Percentiles rank a stretch among this genome's conserved stretches.
Evolutionary conservation across 768 basidiomycete genomes (phyloP).

Genomic region (Hemileccinum impolitum): DNA sequence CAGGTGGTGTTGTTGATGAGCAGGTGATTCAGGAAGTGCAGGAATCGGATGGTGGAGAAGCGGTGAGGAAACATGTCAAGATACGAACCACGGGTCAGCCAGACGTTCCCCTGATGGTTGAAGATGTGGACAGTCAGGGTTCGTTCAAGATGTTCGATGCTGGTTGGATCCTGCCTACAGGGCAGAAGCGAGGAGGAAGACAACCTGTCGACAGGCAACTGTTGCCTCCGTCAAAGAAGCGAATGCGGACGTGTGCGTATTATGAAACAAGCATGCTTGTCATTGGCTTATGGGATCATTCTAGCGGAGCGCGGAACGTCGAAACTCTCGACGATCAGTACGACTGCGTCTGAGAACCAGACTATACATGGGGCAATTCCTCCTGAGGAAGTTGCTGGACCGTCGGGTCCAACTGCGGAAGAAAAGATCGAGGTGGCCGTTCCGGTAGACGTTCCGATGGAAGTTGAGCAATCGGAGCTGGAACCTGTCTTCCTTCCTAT

Average conservation of each 20-base stretch:
- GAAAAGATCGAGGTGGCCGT: conserved; percentile 16
- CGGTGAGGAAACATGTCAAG: conserved; percentile 28
- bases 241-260: conserved; percentile 42
- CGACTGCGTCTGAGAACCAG: conserved; percentile 45
- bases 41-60: conserved; percentile 13
- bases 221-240: conserved; percentile 54
- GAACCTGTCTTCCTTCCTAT: background rate
- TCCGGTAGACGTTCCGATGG: conserved; percentile 3
- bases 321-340: conserved; percentile 45
- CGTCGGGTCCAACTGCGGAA: conserved; percentile 22
- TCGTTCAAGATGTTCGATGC: conserved; percentile 81
- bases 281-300: background rate
- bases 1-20: conserved; percentile 14
- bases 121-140: conserved; percentile 65
- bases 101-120: conserved; percentile 54
- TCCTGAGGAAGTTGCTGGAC: conserved; percentile 24
- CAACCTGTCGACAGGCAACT: conserved; percentile 41
- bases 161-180: conserved; percentile 85
- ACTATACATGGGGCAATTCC: conserved; percentile 28
- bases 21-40: background rate
- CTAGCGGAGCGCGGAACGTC: conserved; percentile 37
- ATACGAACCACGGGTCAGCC: conserved; percentile 26
- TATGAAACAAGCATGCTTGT: background rate
- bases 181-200: conserved; percentile 63
- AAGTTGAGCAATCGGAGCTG: conserved; percentile 10